Evolutionary conservation across 1,284 basidiomycete species (phyloP).

Genomic region (Papiliotrema terrestris): DNA sequence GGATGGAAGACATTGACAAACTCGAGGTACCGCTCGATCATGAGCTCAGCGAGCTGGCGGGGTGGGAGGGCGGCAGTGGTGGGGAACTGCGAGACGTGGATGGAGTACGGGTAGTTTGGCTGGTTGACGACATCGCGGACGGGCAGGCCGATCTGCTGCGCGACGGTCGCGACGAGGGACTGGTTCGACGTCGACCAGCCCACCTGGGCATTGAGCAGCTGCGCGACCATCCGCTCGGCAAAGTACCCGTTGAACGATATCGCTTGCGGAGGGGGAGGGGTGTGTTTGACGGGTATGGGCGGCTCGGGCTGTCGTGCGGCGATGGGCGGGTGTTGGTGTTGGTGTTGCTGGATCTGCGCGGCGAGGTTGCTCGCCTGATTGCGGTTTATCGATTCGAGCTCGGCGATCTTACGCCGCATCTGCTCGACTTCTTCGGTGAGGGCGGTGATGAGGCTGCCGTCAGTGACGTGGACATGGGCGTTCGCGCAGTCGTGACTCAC

Average conservation of each 20-base stretch:
- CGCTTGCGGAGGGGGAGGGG: no score
- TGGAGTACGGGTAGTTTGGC: neutral
- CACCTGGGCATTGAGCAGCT: neutral
- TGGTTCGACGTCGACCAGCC: neutral
- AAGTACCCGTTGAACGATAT: no score
- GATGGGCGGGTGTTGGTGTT: no score
- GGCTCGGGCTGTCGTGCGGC: no score
- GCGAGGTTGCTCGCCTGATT: no score
- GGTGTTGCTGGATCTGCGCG: no score
- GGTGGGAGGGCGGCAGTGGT: neutral
- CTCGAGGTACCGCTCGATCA: neutral
- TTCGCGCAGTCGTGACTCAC: neutral
- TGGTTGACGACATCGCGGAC: neutral
- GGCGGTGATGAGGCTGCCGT: neutral
- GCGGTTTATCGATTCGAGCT: neutral
- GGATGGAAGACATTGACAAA: neutral
- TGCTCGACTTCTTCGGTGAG: neutral
- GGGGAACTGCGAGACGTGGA: neutral
- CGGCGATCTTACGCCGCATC: neutral
- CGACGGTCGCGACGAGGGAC: neutral
- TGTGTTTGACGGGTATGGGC: no score
- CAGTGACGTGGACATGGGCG: neutral
- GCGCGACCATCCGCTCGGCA: neutral
- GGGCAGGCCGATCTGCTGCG: neutral
- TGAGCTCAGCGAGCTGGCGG: neutral